A percentile compares a stretch with the other conserved stretches of the same genome.
Conservation (phyloP, 2,329 filamentous ascomycete genomes). For the Colletotrichum limetticola region DNA sequence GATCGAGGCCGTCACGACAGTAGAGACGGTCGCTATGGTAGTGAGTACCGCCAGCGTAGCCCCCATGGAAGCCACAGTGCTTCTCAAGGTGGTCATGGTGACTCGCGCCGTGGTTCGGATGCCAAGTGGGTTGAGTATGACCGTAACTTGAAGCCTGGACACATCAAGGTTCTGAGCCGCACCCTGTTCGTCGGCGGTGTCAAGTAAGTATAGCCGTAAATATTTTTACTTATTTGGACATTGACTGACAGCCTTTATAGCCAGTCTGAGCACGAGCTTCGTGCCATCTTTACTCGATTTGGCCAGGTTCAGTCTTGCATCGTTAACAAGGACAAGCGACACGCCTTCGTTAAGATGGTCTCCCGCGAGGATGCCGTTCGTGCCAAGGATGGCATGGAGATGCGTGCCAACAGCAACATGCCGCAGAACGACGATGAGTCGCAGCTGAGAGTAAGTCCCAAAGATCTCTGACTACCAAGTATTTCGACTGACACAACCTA, state of each 20-base stretch:
- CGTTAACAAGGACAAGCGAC: slow-evolving; percentile 96
- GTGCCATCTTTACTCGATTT: slow-evolving; percentile 81
- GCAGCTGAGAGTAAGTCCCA: slow-evolving; percentile 68
- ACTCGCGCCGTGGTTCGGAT: slow-evolving; percentile 54
- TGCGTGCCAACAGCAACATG: slow-evolving; percentile 63
- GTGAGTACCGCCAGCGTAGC: slow-evolving; percentile 89
- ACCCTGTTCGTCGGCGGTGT: slow-evolving; percentile 98
- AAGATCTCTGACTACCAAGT: not conserved
- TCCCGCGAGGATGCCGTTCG: slow-evolving; percentile 84
- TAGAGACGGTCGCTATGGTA: slow-evolving; percentile 62
- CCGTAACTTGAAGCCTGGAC: slow-evolving; percentile 74
- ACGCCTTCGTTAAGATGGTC: slow-evolving; percentile 99
- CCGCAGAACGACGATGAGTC: not conserved
- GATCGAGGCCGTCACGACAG: slow-evolving; percentile 69
- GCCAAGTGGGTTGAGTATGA: slow-evolving; percentile 86
- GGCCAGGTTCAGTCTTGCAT: slow-evolving; percentile 97
- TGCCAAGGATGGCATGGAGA: slow-evolving; percentile 90
- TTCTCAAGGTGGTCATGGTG: slow-evolving; percentile 57
- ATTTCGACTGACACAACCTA: slow-evolving; percentile 46
- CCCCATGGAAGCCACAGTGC: slow-evolving; percentile 72
- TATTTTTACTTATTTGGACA: slow-evolving; percentile 5
- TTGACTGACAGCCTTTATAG: slow-evolving; percentile 53
- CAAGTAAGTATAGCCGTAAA: slow-evolving; percentile 67
- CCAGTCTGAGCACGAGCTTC: slow-evolving; percentile 83
- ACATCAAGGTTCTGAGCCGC: slow-evolving; percentile 93